A percentile compares a stretch with the other conserved stretches of the same genome.
Conservation (phyloP, 352 stramenopile species). For the Elongisporangium prolatum region DNA sequence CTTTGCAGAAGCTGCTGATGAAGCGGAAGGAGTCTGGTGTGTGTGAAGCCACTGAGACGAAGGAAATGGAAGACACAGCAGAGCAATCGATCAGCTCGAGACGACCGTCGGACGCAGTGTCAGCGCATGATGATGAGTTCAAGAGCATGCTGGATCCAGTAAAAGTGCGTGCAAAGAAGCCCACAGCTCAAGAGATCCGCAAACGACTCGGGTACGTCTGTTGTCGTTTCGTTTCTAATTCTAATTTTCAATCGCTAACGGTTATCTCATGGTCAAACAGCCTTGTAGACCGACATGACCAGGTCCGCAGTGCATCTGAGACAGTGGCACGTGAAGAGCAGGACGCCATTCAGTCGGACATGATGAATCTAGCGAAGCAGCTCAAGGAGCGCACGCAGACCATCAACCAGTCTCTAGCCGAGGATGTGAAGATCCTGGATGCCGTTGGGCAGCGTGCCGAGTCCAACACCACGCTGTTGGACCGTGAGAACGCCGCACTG, state of each 20-base stretch:
- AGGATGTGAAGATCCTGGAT: conserved; percentile 74
- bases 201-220: conserved; percentile 43
- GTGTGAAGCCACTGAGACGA: not conserved
- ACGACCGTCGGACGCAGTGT: not conserved
- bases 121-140: conserved; percentile 28
- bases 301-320: conserved; percentile 29
- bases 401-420: conserved; percentile 65
- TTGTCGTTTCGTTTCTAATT: too few relatives aligned
- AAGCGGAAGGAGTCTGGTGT: not conserved
- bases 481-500: conserved; percentile 56
- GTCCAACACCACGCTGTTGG: conserved; percentile 51
- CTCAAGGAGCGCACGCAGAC: conserved; percentile 71
- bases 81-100: not conserved
- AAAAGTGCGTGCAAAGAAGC: conserved; percentile 29
- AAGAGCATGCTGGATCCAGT: conserved; percentile 50
- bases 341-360: conserved; percentile 68
- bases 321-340: conserved; percentile 51
- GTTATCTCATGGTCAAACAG: conserved; percentile 4
- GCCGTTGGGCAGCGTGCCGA: conserved; percentile 66
- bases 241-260: too few relatives aligned
- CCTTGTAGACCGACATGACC: conserved; percentile 27
- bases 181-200: conserved; percentile 50
- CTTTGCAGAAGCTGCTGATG: not conserved
- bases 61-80: not conserved
- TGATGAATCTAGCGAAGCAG: conserved; percentile 64